Evolutionary conservation across 306 rosid genomes (phyloP).

Genomic region (Rosa persica): DNA sequence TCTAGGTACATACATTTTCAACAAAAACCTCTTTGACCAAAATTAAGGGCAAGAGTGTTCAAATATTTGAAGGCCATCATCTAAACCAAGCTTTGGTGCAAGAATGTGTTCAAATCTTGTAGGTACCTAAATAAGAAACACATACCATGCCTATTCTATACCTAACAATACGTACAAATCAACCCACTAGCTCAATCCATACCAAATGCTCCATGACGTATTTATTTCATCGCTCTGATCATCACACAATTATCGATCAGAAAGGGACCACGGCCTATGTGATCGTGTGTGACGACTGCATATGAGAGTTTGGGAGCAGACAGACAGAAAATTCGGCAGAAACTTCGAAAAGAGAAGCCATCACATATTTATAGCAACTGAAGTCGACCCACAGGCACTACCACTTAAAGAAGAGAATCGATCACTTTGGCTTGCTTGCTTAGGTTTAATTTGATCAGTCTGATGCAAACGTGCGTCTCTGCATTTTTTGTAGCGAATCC

Average conservation of each 20-base stretch:
- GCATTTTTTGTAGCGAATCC: not conserved
- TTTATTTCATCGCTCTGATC: constrained; percentile 6
- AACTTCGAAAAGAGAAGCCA: constrained; percentile 15
- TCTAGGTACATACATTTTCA: no score
- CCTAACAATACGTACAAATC: not conserved
- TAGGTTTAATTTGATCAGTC: not conserved
- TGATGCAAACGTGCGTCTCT: constrained; percentile 7
- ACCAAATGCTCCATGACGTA: not conserved
- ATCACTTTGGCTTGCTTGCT: not conserved
- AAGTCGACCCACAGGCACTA: constrained; percentile 11
- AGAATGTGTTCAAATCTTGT: not conserved
- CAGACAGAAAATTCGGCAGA: constrained; percentile 16
- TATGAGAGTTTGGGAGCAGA: constrained; percentile 3
- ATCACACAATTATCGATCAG: not conserved
- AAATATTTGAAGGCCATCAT: not conserved
- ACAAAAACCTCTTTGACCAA: no score
- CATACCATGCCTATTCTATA: not conserved
- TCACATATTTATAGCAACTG: constrained; percentile 23
- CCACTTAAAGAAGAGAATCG: not conserved
- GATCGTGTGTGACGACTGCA: constrained; percentile 7
- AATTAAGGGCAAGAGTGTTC: not conserved
- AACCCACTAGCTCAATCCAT: not conserved
- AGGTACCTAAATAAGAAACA: not conserved
- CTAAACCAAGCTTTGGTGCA: not conserved
- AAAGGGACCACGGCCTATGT: constrained; percentile 11